Evolutionary conservation across 2,329 filamentous ascomycete species (phyloP).

Genomic region (Alternaria panax): DNA sequence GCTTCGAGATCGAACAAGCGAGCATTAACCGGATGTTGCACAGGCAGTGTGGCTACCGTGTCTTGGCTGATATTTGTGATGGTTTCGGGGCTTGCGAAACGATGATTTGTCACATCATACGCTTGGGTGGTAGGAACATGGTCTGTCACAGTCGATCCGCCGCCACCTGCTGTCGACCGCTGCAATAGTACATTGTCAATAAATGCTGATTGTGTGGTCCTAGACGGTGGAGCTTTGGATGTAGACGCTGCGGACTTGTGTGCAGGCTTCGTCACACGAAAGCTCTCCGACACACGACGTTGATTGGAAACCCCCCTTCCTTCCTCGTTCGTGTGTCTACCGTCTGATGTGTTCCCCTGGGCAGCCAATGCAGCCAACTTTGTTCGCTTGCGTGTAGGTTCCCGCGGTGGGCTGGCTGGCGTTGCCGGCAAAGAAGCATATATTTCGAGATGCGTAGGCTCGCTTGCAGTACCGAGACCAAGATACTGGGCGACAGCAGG

Average conservation of each 20-base stretch:
- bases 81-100: neutral
- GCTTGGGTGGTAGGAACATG: neutral
- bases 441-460: conserved; percentile 29
- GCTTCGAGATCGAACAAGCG: neutral
- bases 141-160: neutral
- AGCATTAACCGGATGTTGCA: neutral
- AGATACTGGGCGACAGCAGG: conserved; percentile 40
- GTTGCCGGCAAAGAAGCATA: conserved; percentile 18
- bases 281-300: conserved; percentile 21
- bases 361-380: conserved; percentile 3
- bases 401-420: conserved; percentile 2
- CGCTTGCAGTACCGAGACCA: conserved; percentile 27
- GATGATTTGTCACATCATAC: neutral
- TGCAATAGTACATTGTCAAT: neutral
- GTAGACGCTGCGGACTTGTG: neutral
- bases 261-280: conserved; percentile 23
- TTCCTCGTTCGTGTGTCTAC: neutral
- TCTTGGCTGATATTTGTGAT: conserved; percentile 1
- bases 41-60: neutral
- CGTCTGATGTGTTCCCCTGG: neutral
- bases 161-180: neutral
- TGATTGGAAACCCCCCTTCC: conserved; percentile 13
- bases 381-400: conserved; percentile 22
- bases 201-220: neutral
- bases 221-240: neutral